Evolutionary conservation across 2,329 filamentous ascomycete species (phyloP).

Genomic region (Ceratocystis lukuohia): DNA sequence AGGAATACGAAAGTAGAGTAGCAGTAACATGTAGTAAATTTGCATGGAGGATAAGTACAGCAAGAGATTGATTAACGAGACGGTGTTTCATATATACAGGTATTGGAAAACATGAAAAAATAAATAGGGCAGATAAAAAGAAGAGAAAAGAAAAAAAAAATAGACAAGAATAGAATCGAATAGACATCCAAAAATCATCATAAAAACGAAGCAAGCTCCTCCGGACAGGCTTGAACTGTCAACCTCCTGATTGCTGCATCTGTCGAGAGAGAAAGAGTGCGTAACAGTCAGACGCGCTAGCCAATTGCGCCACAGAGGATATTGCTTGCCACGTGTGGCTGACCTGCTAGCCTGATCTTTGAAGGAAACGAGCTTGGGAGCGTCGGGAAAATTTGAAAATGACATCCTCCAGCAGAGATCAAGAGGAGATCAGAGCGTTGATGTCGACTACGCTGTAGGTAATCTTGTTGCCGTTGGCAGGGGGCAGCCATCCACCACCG

Average conservation of each 20-base stretch:
- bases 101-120: background rate
- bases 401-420: background rate
- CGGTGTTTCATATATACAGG: too few species aligned
- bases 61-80: background rate
- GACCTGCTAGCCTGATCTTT: background rate
- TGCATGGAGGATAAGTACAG: background rate
- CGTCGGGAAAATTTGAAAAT: background rate
- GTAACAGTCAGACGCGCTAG: conserved; percentile 48
- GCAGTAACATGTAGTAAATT: background rate
- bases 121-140: background rate
- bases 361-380: background rate
- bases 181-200: background rate
- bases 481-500: conserved; percentile 34
- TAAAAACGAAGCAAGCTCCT: background rate
- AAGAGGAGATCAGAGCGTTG: conserved; percentile 15
- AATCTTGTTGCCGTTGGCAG: conserved; percentile 34
- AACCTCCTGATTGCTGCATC: conserved; percentile 5
- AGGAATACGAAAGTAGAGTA: background rate
- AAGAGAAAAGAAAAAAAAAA: background rate
- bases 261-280: background rate
- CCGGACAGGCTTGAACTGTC: conserved; percentile 10
- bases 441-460: conserved; percentile 27
- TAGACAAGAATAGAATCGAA: background rate
- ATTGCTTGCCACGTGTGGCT: background rate
- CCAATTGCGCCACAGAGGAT: conserved; percentile 35